Base-by-base conservation (phyloP, 805 yeast genomes). In the Kockiozyma suomiensis region DNA sequence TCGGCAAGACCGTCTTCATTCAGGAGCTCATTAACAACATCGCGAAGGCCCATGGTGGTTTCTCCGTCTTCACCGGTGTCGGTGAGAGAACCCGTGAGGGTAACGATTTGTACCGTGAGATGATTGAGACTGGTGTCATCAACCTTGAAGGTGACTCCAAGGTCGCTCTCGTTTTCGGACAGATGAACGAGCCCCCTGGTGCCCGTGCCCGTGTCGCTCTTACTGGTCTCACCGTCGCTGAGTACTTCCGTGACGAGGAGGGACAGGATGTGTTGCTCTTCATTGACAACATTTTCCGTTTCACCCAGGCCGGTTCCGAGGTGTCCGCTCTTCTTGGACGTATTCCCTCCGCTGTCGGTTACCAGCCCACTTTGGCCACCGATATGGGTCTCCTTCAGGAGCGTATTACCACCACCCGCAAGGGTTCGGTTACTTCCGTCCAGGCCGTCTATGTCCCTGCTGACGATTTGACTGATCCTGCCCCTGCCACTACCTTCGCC, bases 71-170 rank as follows among this genome's bases (percentile, higher is more conserved):
- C 88, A 88, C 97, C 75, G 99, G 99, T 91, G 99, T 93, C 81
- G 99, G 99, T 87, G 99, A 94, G 85, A 89, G 99, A 84, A 93
- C 99, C 84, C 94, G 99, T 89, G 99, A 93, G 85, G 99, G 99
- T 90, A 94, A 93, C 86, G 99, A 93, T 87, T 87, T 93, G 81
- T 93, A 93, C 96, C 96, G 97, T 86, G 99, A 94, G 84, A 94
- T 94, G 99, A 90, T 87, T 78, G 99, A 94, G 85, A 93, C 99
- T 71, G 98, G 98, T 86, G 98, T 94, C 82, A 94, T 94, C 82
- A 91, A 94, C 89, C 85, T 93, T 73, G 98, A 94, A 78, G 99
- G 99, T 81, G 98, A 94, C 74, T 94, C 99, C 76, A 94, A 94
- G 88, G 99, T 94, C 82, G 96, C 98, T 71, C 85, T 93, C 76